Evolutionary conservation across 768 basidiomycete genomes (phyloP).

Genomic region (Auriscalpium microsporum): DNA sequence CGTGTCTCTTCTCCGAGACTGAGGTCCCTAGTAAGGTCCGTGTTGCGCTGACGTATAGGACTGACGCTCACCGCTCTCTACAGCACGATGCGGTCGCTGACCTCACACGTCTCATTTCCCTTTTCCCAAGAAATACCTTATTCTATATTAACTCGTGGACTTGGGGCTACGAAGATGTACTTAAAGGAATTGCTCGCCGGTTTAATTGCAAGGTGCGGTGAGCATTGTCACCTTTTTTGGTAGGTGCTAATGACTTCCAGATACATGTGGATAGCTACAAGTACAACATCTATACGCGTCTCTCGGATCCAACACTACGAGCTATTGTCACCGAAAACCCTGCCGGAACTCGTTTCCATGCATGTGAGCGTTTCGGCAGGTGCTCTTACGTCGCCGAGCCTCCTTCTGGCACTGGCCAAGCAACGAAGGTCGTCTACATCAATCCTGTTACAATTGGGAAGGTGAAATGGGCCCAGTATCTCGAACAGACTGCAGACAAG

Average conservation of each 20-base stretch:
- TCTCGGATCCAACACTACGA: conserved; percentile 53
- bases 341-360: conserved; percentile 74
- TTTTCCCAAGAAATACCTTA: conserved; percentile 54
- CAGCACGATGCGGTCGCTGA: conserved; percentile 62
- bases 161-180: conserved; percentile 90
- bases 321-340: conserved; percentile 54
- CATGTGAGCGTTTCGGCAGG: conserved; percentile 78
- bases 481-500: conserved; percentile 33
- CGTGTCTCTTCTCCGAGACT: conserved; percentile 41
- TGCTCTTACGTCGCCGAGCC: conserved; percentile 40
- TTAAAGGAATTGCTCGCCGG: conserved; percentile 61
- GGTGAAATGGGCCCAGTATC: conserved; percentile 44
- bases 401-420: conserved; percentile 30
- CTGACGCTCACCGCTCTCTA: not conserved
- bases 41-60: too few species aligned
- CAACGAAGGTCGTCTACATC: conserved; percentile 67
- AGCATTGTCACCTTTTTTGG: not conserved
- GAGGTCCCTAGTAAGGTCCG: not conserved
- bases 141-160: conserved; percentile 96
- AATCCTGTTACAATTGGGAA: conserved; percentile 74
- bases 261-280: conserved; percentile 94
- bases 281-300: conserved; percentile 47
- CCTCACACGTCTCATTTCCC: conserved; percentile 58
- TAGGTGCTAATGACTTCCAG: conserved; percentile 26
- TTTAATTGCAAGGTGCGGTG: conserved; percentile 54